Evolutionary conservation across 2,329 filamentous ascomycete species (phyloP).

Genomic region (Calonectria naviculata): DNA sequence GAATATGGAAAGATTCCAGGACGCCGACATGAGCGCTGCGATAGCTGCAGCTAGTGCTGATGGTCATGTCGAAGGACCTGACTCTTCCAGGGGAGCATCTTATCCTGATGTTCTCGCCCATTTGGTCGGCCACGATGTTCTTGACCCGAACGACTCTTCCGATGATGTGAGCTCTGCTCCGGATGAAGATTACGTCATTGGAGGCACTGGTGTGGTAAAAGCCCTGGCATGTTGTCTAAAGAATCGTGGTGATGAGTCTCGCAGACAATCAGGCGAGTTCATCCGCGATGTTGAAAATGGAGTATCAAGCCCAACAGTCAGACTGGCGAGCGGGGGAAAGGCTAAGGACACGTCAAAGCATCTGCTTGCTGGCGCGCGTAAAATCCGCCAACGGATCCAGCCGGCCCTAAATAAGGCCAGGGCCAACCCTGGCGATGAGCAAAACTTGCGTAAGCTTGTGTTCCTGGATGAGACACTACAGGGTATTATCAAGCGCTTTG

Average conservation of each 20-base stretch:
- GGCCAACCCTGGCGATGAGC: slow-evolving; percentile 75
- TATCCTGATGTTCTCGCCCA: slow-evolving; percentile 88
- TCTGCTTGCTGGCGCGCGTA: slow-evolving; percentile 85
- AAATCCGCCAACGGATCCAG: slow-evolving; percentile 86
- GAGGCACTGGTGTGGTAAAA: slow-evolving; percentile 94
- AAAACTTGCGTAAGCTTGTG: slow-evolving; percentile 82
- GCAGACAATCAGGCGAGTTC: slow-evolving; percentile 63
- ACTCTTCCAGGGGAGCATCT: slow-evolving; percentile 44
- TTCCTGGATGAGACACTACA: slow-evolving; percentile 91
- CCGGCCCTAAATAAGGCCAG: slow-evolving; percentile 82
- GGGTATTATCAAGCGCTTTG: slow-evolving; percentile 94
- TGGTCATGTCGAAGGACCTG: slow-evolving; percentile 43
- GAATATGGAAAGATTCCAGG: slow-evolving; percentile 85
- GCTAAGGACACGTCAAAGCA: slow-evolving; percentile 96
- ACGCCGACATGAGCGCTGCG: slow-evolving; percentile 67
- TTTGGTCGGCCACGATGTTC: slow-evolving; percentile 78
- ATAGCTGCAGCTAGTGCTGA: slow-evolving; percentile 56
- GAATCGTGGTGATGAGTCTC: slow-evolving; percentile 75
- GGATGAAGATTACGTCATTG: slow-evolving; percentile 95
- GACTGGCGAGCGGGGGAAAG: slow-evolving; percentile 62
- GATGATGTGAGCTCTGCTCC: slow-evolving; percentile 78
- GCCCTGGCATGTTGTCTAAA: slow-evolving; percentile 90
- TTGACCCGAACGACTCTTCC: slow-evolving; percentile 59
- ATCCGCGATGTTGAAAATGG: slow-evolving; percentile 64
- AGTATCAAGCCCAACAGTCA: slow-evolving; percentile 54